Evolutionary conservation across 768 basidiomycete genomes (phyloP).

Genomic region (Mycena sanguinolenta): DNA sequence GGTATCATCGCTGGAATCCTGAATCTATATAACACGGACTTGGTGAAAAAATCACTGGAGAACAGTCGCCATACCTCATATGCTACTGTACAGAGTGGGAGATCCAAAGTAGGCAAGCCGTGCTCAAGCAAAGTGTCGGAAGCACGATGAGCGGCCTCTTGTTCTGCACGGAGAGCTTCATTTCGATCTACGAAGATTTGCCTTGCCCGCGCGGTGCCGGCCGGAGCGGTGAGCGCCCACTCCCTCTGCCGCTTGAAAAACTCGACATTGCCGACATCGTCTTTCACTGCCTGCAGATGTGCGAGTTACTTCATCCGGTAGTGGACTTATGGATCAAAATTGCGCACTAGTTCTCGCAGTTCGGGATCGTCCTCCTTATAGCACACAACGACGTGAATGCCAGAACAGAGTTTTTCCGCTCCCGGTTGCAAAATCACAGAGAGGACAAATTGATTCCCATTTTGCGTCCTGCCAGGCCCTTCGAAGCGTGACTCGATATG

Average conservation of each 20-base stretch:
- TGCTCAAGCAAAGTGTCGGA: constrained; percentile 19
- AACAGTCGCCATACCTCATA: constrained; percentile 13
- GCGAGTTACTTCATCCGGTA: neutral
- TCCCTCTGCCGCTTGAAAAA: constrained; percentile 10
- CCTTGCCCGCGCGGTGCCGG: neutral
- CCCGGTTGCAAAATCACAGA: constrained; percentile 19
- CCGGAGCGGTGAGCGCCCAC: neutral
- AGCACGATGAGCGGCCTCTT: constrained; percentile 15
- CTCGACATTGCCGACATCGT: constrained; percentile 1
- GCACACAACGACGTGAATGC: constrained; percentile 17
- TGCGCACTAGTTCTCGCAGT: constrained; percentile 14
- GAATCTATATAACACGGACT: constrained; percentile 3
- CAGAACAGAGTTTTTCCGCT: constrained; percentile 16
- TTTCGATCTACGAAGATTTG: constrained; percentile 6
- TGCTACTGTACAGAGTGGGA: constrained; percentile 18
- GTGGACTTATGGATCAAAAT: neutral
- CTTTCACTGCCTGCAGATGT: constrained; percentile 17
- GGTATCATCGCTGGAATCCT: constrained; percentile 15
- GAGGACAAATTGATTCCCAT: neutral
- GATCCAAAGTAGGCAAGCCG: constrained; percentile 4
- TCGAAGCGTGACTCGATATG: constrained; percentile 21
- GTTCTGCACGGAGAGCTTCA: constrained; percentile 13
- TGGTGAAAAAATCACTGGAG: neutral
- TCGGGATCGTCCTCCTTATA: constrained; percentile 15
- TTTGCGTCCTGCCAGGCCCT: constrained; percentile 12